Conservation (phyloP, 1,284 basidiomycete species). For the Pterulicium gracile region DNA sequence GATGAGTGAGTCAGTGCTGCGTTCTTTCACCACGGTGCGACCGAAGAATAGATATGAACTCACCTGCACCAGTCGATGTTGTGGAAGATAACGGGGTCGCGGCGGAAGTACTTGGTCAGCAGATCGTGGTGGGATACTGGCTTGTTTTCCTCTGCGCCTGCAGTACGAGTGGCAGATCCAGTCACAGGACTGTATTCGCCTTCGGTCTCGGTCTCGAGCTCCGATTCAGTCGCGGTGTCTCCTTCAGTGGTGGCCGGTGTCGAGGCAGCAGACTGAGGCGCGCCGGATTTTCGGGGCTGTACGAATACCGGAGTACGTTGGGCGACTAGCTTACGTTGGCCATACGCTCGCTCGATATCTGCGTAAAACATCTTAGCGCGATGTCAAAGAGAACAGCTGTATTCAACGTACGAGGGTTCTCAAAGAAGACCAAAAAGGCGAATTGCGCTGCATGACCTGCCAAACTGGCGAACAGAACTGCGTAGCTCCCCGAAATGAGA, state of each 20-base stretch:
- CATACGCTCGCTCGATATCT: conserved; percentile 93
- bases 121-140: conserved; percentile 77
- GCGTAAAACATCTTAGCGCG: conserved; percentile 2
- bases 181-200: conserved; percentile 15
- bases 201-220: conserved; percentile 56
- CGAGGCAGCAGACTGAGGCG: conserved; percentile 15
- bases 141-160: conserved; percentile 18
- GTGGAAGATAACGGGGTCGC: conserved; percentile 74
- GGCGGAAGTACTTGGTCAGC: conserved; percentile 82
- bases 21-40: conserved; percentile 2
- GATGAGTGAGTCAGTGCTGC: too few species aligned
- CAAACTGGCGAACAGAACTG: conserved; percentile 87
- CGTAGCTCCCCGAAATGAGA: conserved; percentile 79
- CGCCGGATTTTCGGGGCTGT: too few species aligned
- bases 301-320: conserved; percentile 59
- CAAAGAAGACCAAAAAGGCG: conserved; percentile 92
- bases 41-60: conserved; percentile 15
- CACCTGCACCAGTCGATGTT: conserved; percentile 84
- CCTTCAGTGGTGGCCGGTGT: conserved; percentile 69
- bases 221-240: conserved; percentile 57
- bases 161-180: conserved; percentile 8
- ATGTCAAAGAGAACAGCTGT: background rate
- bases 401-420: conserved; percentile 79
- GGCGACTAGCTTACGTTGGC: conserved; percentile 78
- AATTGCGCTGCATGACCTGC: conserved; percentile 93